These are phyloP conservation scores for Raffaelea arxii DNA, from an alignment of 2,329 filamentous ascomycete species.

Conservation along the genomic window DNA sequence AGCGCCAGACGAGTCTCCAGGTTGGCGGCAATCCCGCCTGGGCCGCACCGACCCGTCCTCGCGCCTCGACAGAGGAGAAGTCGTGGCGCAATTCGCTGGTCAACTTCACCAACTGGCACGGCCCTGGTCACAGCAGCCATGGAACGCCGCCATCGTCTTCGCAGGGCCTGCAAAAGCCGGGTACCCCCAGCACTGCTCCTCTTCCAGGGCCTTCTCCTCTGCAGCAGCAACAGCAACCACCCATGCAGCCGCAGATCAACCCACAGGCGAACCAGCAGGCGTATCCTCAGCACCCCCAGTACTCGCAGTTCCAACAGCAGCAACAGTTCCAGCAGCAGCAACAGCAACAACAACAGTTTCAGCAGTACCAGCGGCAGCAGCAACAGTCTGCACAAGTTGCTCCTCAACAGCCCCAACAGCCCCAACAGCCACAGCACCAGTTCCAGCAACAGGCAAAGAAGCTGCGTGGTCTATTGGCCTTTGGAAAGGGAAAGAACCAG, in stretches of 20 bases:
- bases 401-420: background rate
- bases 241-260: background rate
- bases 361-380: conserved; percentile 3
- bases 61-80: conserved; percentile 7
- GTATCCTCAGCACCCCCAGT: background rate
- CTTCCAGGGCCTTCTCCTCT: background rate
- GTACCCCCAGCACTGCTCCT: background rate
- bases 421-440: background rate
- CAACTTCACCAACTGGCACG: conserved; percentile 9
- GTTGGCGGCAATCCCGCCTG: background rate
- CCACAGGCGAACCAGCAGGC: background rate
- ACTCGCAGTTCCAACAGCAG: too few relatives aligned
- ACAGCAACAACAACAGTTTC: too few relatives aligned
- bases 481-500: conserved; percentile 8
- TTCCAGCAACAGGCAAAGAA: conserved; percentile 3
- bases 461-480: conserved; percentile 6
- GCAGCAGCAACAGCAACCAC: background rate
- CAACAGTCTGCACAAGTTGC: background rate
- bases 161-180: background rate
- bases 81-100: conserved; percentile 8
- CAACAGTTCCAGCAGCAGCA: conserved; percentile 1
- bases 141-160: conserved; percentile 8
- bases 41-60: too few relatives aligned
- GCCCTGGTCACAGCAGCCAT: conserved; percentile 4
- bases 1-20: too few relatives aligned